Evolutionary conservation across 78 protist species (phyloP), one percentile per base, ranked within the genome.

Genomic region (Diacronema lutheri): DNA sequence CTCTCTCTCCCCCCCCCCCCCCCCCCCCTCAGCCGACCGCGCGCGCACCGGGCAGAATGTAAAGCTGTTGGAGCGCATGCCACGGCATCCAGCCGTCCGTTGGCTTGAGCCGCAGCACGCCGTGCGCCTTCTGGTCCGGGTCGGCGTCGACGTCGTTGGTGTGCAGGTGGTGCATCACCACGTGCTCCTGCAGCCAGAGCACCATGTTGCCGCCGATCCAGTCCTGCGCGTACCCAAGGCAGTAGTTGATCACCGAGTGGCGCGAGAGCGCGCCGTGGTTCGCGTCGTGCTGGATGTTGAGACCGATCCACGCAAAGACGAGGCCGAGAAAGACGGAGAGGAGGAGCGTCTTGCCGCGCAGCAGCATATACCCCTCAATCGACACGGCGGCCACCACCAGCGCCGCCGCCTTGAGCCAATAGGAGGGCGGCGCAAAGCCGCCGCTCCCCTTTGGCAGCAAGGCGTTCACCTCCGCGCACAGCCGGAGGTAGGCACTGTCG

Each of bases 151-250:
- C 62, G 68, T 58, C 72, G 62, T 83, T 89, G 74, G 80, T 62
- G 44, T 83, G 76, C 9, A 71, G 44, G 76, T 89, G 92, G 74
- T 89, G 92, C 46, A 81, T 65, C 46, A 72, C 41, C 25, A 58
- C 74, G 65, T 89, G 92, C 66, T 89, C 82, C n/a, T 72, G 88
- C 35, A 78, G 41, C 92, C 92, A 89, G 31, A 84, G 78, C 77
- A 84, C 23, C 6, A 78, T 4, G 66, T 44, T 56, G 5, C 92
- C 89, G 7, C 92, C 92, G 69, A 83, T 77, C 82, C 65, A 84
- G 62, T 89, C 92, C 83, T 88, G 87, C 7, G 62, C 33, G 25
- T 61, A 37, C 37, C 84, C 86, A 19, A 88, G 69, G 4, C 46
- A 20, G 10, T 3, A 31, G 71, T 89, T 89, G 56, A 89, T 40